Conservation (phyloP, 192 early-diverging fungal genomes). For the Umbelopsis sp. region DNA sequence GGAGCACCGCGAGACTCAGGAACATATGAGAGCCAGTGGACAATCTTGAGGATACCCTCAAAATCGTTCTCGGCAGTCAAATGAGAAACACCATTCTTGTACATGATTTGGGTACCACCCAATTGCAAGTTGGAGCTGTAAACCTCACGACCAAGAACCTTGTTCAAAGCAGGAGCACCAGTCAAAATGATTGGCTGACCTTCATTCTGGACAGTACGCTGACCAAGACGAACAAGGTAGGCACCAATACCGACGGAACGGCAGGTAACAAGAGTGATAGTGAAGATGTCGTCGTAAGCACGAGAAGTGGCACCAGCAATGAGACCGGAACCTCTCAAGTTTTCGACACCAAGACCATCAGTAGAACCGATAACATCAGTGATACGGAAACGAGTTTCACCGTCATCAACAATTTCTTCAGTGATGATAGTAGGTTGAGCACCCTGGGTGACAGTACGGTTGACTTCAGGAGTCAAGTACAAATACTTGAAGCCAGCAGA, state of each 20-base stretch:
- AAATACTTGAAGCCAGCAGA: constrained; percentile 92
- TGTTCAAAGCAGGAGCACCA: constrained; percentile 96
- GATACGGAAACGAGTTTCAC: constrained; percentile 79
- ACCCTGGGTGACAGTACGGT: constrained; percentile 62
- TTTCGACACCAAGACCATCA: constrained; percentile 96
- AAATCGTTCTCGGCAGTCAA: constrained; percentile 95
- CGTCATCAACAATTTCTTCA: constrained; percentile 71
- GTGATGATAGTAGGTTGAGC: constrained; percentile 71
- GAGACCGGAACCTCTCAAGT: constrained; percentile 93
- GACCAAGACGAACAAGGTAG: constrained; percentile 97
- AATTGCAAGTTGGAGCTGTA: constrained; percentile 98
- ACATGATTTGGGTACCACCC: constrained; percentile 99
- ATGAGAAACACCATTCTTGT: constrained; percentile 98
- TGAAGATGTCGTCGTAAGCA: constrained; percentile 99
- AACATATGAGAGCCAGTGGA: constrained; percentile 93
- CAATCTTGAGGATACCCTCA: constrained; percentile 87
- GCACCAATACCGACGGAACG: constrained; percentile 99
- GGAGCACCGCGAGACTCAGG: constrained; percentile 74
- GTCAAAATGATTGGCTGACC: constrained; percentile 98
- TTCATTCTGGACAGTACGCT: constrained; percentile 96
- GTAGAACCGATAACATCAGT: constrained; percentile 84
- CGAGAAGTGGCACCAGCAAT: constrained; percentile 96
- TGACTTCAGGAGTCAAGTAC: constrained; percentile 79
- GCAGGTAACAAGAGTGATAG: constrained; percentile 94
- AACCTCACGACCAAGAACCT: constrained; percentile 96